These are phyloP conservation scores for Haplosporangium sp. DNA, from an alignment of 371 early-diverging fungal genomes.

Conservation along the genomic window DNA sequence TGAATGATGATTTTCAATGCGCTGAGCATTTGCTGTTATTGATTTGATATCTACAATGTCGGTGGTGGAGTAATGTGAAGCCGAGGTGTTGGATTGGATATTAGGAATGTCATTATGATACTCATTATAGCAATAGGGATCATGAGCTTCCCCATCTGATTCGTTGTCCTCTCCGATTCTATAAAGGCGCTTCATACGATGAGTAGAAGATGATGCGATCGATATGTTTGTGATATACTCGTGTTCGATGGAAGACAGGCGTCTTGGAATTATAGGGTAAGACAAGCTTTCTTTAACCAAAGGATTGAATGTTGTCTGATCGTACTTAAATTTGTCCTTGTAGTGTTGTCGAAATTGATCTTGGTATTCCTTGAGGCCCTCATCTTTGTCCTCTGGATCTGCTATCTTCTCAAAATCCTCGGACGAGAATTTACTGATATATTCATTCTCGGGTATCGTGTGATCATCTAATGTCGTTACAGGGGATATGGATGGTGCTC, in stretches of 20 bases:
- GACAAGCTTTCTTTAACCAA: background rate
- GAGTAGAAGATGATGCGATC: background rate
- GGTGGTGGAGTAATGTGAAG: background rate
- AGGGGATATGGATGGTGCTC: background rate
- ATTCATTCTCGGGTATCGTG: background rate
- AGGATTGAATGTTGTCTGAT: background rate
- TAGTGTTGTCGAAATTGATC: background rate
- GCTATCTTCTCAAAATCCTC: background rate
- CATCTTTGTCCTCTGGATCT: background rate
- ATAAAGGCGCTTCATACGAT: background rate
- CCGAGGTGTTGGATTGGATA: background rate
- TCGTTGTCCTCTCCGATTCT: slow-evolving; percentile 2
- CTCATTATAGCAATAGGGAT: background rate
- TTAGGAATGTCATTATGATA: background rate
- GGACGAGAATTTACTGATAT: background rate
- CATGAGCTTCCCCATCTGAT: background rate
- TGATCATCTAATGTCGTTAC: background rate
- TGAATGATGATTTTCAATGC: background rate
- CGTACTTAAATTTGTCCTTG: background rate
- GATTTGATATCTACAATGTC: slow-evolving; percentile 4
- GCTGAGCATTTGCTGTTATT: background rate
- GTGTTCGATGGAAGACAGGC: background rate
- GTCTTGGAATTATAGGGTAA: background rate
- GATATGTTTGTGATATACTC: background rate
- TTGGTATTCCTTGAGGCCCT: background rate